Conservation (phyloP, 805 yeast genomes). For the Candida suzukii region DNA sequence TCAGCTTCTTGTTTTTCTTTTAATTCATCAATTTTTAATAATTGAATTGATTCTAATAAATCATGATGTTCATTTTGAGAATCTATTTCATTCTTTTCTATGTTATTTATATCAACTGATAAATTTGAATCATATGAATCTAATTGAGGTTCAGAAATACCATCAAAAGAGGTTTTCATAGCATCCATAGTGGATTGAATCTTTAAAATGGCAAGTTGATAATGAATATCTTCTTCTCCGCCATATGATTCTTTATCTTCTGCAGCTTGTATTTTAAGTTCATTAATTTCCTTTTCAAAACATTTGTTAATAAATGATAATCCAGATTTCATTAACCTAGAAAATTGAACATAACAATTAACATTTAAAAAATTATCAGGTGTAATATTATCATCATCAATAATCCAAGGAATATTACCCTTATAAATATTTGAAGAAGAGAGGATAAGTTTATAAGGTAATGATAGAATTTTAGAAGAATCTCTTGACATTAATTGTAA, state of each 20-base stretch:
- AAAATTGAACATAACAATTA: conserved; percentile 35
- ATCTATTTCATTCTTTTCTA: not conserved
- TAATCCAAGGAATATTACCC: conserved; percentile 53
- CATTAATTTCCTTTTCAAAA: conserved; percentile 52
- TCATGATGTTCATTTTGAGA: conserved; percentile 5
- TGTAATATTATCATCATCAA: conserved; percentile 13
- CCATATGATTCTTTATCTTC: conserved; percentile 54
- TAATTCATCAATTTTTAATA: conserved; percentile 10
- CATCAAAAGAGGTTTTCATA: conserved; percentile 27
- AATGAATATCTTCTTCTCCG: conserved; percentile 51
- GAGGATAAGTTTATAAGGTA: conserved; percentile 22
- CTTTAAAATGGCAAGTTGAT: conserved; percentile 45
- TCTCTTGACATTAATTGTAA: conserved; percentile 59
- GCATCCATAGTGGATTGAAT: conserved; percentile 40
- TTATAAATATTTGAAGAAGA: conserved; percentile 16
- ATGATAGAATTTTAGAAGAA: conserved; percentile 22
- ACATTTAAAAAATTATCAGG: conserved; percentile 17
- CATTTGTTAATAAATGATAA: conserved; percentile 43
- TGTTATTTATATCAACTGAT: conserved; percentile 2
- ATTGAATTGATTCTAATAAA: not conserved
- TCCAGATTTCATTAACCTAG: conserved; percentile 68
- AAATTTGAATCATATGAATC: not conserved
- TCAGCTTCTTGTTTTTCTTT: conserved; percentile 9
- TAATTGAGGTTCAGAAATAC: not conserved
- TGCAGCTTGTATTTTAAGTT: conserved; percentile 42